These are phyloP conservation scores for Claviceps maximensis DNA, from an alignment of 2,329 filamentous ascomycete species.

Conservation along the genomic window DNA sequence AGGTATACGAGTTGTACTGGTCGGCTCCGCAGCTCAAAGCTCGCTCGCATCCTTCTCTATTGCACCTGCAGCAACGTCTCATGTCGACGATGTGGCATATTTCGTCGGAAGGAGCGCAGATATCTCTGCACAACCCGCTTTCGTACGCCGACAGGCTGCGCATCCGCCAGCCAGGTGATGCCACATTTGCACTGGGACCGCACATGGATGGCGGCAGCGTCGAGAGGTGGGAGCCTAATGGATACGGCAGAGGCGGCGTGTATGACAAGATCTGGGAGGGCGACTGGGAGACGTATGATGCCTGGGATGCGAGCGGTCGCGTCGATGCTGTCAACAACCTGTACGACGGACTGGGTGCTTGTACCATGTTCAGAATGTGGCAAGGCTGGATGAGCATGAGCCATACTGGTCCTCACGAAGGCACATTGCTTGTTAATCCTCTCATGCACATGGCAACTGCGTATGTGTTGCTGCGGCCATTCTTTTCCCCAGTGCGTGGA, in stretches of 20 bases:
- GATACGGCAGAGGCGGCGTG: constrained; percentile 53
- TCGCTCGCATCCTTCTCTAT: constrained; percentile 50
- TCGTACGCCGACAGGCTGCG: constrained; percentile 60
- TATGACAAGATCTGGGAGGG: constrained; percentile 65
- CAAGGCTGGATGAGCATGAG: constrained; percentile 84
- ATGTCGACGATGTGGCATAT: constrained; percentile 46
- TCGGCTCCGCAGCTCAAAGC: constrained; percentile 54
- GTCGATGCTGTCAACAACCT: constrained; percentile 57
- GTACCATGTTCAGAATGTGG: constrained; percentile 75
- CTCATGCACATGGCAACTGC: constrained; percentile 61
- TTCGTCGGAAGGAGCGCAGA: constrained; percentile 31
- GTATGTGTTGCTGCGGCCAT: constrained; percentile 72
- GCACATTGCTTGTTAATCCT: constrained; percentile 72
- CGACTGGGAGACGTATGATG: constrained; percentile 67
- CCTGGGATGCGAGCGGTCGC: constrained; percentile 64
- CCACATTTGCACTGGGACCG: constrained; percentile 56
- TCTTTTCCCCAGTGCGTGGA: constrained; percentile 48
- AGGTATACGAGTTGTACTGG: constrained; percentile 69
- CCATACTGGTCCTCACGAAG: constrained; percentile 56
- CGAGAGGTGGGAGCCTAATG: constrained; percentile 59
- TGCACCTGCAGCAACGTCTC: constrained; percentile 47
- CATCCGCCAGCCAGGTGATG: constrained; percentile 59
- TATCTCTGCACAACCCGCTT: constrained; percentile 42
- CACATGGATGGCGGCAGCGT: constrained; percentile 63
- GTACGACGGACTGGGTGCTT: constrained; percentile 70